Percentiles rank a stretch among this genome's conserved stretches.
phyloP scores from a whole-genome alignment of 148 eudicot species.

The Rhododendron kiyosumense region DNA sequence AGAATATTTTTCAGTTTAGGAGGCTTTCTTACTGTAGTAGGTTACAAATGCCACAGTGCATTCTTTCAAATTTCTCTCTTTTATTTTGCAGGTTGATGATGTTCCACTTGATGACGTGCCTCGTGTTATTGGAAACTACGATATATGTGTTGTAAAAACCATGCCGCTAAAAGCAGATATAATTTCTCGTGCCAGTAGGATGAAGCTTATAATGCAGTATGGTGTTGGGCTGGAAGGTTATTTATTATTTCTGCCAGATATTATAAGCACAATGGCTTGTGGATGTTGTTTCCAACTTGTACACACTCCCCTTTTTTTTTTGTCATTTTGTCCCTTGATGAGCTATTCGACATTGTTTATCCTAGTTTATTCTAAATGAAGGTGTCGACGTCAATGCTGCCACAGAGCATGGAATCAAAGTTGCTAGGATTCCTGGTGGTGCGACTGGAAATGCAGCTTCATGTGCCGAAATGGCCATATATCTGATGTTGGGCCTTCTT shows the following conservation, averaged over 20 bases:
- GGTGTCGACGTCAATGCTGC: slow-evolving; percentile 88
- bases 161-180: slow-evolving; percentile 51
- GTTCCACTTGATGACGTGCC: slow-evolving; percentile 53
- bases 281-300: background rate
- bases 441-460: slow-evolving; percentile 84
- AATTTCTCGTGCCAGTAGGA: slow-evolving; percentile 59
- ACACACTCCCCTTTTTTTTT: background rate
- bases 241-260: background rate
- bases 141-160: slow-evolving; percentile 65
- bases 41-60: background rate
- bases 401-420: slow-evolving; percentile 69
- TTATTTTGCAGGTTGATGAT: slow-evolving; percentile 71
- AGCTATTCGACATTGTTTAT: background rate
- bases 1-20: background rate
- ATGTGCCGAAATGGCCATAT: slow-evolving; percentile 97
- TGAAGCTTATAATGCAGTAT: slow-evolving; percentile 91
- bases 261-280: background rate
- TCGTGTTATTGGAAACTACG: slow-evolving; percentile 67
- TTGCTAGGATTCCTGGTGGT: slow-evolving; percentile 74
- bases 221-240: slow-evolving; percentile 95
- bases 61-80: background rate
- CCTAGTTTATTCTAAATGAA: slow-evolving; percentile 20
- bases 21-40: background rate
- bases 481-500: slow-evolving; percentile 88
- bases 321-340: background rate